Evolutionary conservation across 2,329 filamentous ascomycete genomes (phyloP), one percentile per base, ranked within the genome.

Genomic region (Trichoderma breve): DNA sequence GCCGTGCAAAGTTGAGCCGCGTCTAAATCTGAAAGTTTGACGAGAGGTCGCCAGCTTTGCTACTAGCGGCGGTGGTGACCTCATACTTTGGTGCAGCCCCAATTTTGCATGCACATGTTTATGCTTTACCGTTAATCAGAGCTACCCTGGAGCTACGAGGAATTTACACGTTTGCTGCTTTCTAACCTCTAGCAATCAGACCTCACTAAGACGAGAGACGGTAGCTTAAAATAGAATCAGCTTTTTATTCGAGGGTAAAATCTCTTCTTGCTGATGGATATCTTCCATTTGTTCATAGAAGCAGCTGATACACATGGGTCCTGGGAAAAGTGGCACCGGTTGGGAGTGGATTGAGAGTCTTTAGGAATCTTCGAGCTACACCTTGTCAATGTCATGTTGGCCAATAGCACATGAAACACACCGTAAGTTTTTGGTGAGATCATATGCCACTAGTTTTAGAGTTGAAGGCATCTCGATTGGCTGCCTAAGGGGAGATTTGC

Each of bases 81-180:
- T 78, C 77, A 78, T 77, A 24, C 47, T 24, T 47, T 53, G 47
- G 47, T 53, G 64, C 39, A 72, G 73, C 76, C 76, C 77, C 77
- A 78, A 77, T 15, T 30, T 39, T 28, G 6, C 60, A 30, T 30
- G 12, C 32, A 61, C 0, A 24, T 30, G 3, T 18, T 58, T 18
- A 18, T 32, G 24, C 26, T 18, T 12, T 18, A 14, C 15, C 26
- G 4, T n/a, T 30, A 58, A 12, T 9, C 3, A 21, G 6, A 60
- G 30, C 57, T 60, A 60, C 57, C 57, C 57, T 34, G 9, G 18
- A 60, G 57, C 30, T 14, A n/a, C 1, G 9, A 8, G 3, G 5
- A 14, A n/a, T 60, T 6, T 62, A 14, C 15, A 28, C 36, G 8
- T 70, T 36, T 15, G 21, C 26, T 47, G 21, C n/a, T 43, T 53